phyloP scores from a whole-genome alignment of 768 basidiomycete genomes.

The Agaricus bisporus region DNA sequence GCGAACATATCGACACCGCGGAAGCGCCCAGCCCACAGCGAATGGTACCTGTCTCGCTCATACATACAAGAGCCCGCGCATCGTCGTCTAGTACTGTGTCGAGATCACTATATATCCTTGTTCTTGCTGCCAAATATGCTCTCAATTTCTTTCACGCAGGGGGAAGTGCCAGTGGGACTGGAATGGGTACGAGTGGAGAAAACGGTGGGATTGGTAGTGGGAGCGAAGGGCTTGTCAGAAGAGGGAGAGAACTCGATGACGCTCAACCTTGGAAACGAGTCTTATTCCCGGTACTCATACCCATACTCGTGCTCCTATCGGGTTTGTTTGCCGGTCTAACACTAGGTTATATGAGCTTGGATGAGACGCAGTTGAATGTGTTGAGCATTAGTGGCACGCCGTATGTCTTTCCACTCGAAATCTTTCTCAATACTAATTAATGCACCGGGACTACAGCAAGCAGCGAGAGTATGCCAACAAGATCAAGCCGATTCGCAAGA shows the following conservation, averaged over 20 bases:
- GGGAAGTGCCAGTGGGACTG: constrained; percentile 1
- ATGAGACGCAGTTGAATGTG: constrained; percentile 88
- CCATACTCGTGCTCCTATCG: constrained; percentile 74
- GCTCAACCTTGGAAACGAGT: constrained; percentile 26
- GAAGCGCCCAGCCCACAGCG: constrained; percentile 10
- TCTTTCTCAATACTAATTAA: background rate
- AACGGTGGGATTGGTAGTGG: background rate
- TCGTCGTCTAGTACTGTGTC: constrained; percentile 19
- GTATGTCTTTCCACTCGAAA: constrained; percentile 34
- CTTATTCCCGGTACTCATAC: constrained; percentile 58
- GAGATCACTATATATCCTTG: constrained; percentile 37
- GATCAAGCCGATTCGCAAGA: constrained; percentile 81
- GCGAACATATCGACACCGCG: background rate
- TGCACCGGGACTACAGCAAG: constrained; percentile 35
- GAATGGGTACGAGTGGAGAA: background rate
- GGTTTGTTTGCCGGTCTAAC: constrained; percentile 91
- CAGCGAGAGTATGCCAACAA: constrained; percentile 78
- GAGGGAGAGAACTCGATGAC: constrained; percentile 22
- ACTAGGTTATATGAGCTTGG: constrained; percentile 88
- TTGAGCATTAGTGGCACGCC: constrained; percentile 79
- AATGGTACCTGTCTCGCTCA: constrained; percentile 39
- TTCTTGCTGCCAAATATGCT: constrained; percentile 39
- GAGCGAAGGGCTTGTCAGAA: constrained; percentile 13
- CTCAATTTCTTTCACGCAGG: constrained; percentile 28
- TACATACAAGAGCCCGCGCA: constrained; percentile 4